Conservation (phyloP, 1,284 basidiomycete genomes). For the Irpex sp. region DNA sequence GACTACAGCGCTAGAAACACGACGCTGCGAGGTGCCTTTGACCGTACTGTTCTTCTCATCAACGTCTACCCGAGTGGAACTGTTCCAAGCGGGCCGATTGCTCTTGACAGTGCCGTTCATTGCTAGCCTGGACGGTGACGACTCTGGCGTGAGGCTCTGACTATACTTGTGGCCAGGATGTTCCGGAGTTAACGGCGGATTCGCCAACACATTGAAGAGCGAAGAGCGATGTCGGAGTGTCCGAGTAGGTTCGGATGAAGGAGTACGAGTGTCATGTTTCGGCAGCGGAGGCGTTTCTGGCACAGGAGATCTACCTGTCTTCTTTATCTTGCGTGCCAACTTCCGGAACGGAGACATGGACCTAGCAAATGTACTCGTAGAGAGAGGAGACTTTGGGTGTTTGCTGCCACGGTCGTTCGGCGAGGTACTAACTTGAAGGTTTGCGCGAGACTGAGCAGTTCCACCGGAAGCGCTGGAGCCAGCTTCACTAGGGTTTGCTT, state of each 20-base stretch:
- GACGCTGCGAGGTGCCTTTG: conserved; percentile 40
- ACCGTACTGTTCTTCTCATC: conserved; percentile 38
- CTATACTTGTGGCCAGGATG: conserved; percentile 61
- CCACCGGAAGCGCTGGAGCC: conserved; percentile 61
- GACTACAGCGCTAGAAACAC: conserved; percentile 19
- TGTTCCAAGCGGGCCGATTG: conserved; percentile 57
- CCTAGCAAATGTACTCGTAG: conserved; percentile 52
- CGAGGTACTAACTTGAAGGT: conserved; percentile 60
- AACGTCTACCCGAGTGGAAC: conserved; percentile 65
- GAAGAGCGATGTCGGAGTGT: conserved; percentile 54
- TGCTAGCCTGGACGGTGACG: conserved; percentile 40
- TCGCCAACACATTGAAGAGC: conserved; percentile 45
- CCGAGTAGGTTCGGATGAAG: conserved; percentile 50
- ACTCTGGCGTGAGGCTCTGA: conserved; percentile 64
- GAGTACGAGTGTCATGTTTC: conserved; percentile 29
- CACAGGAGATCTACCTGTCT: conserved; percentile 32
- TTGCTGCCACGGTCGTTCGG: not conserved
- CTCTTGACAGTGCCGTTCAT: conserved; percentile 37
- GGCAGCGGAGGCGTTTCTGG: conserved; percentile 41
- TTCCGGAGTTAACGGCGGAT: conserved; percentile 46
- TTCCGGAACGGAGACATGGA: conserved; percentile 76
- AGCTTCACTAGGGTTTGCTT: conserved; percentile 54
- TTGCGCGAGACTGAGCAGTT: conserved; percentile 43
- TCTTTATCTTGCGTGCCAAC: conserved; percentile 62
- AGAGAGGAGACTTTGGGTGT: conserved; percentile 38